Evolutionary conservation across 1,284 basidiomycete species (phyloP), one percentile per base, ranked within the genome.

Genomic region (Cutaneotrichosporon spelunceum): DNA sequence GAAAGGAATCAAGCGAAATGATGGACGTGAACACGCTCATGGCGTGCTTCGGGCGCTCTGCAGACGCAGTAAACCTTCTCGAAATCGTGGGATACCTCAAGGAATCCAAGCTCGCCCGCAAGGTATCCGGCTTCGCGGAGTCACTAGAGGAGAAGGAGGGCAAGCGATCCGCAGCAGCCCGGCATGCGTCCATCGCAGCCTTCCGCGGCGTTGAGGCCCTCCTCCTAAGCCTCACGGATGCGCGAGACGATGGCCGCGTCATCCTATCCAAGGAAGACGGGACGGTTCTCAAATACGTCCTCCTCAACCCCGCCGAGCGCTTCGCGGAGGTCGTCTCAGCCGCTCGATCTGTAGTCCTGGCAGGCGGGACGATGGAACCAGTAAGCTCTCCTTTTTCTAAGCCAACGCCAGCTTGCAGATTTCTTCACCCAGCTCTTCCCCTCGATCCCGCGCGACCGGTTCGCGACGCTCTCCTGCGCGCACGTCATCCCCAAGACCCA

Each of bases 291-390:
- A 93, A 90, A 70, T 99, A 97, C 72, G 90, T 97, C 67, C 86
- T 95, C 36, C 84, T 99, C n/a, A 96, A 99, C 71, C 94, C 95
- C 0, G 85, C 91, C 1, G 89, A 92, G 19, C 84, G 88, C 61
- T 99, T 99, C 76, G 82, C 83, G 57, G 88, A 91, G 34, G 84
- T 99, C 1, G 85, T 93, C 1, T 86, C 91, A 26, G 81, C 84
- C 53, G 91, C 93, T 0, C 82, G 92, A 36, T 85, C 89, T 1
- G 87, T 99, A 9, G 81, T 99, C 26, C 81, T 99, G 16, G 93
- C 94, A 0, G 95, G 95, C 10, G 95, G 95, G 2, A 99, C 95
- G 0, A 98, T 99, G 95, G 93, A 92, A 44, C 95, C 95, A 9
- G 91, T 93, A 70, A 61, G 82, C 68, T 14, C 7, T 4, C 1